Percentiles rank a stretch among this genome's conserved stretches.
Conservation (phyloP, 2,329 filamentous ascomycete genomes). For the Cercospora sesami region DNA sequence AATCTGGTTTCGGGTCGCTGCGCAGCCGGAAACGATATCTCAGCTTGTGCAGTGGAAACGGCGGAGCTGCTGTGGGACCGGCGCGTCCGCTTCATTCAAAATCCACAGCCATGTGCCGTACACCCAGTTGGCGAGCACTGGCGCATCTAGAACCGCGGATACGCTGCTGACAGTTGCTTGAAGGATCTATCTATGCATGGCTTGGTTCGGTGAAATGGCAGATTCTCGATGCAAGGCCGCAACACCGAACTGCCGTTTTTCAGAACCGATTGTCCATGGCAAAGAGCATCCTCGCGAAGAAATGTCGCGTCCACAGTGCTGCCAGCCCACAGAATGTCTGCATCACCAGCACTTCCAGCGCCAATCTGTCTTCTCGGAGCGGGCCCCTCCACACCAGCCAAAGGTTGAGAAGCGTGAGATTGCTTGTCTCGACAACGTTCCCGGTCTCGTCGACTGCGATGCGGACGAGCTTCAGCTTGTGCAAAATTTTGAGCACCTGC, state of each 20-base stretch:
- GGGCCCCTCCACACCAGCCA: conserved; percentile 96
- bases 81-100: conserved; percentile 5
- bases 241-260: conserved; percentile 11
- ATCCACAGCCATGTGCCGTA: conserved; percentile 15
- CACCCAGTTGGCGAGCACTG: conserved; percentile 10
- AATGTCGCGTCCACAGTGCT: conserved; percentile 82
- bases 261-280: conserved; percentile 70
- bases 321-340: conserved; percentile 75
- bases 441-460: conserved; percentile 68
- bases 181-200: conserved; percentile 25
- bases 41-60: conserved; percentile 12
- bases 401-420: conserved; percentile 90
- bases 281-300: conserved; percentile 83
- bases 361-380: conserved; percentile 80
- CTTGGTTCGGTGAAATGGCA: conserved; percentile 5
- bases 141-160: conserved; percentile 15
- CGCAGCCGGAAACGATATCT: conserved; percentile 19
- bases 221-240: conserved; percentile 24
- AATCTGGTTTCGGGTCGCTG: conserved; percentile 9
- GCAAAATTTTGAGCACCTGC: conserved; percentile 65
- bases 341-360: conserved; percentile 74
- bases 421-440: conserved; percentile 74
- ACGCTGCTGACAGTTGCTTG: background rate
- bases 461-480: conserved; percentile 66
- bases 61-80: conserved; percentile 6